A percentile compares a stretch with the other conserved stretches of the same genome.
phyloP scores from a whole-genome alignment of 2,329 filamentous ascomycete species.

The Alternaria sp. region DNA sequence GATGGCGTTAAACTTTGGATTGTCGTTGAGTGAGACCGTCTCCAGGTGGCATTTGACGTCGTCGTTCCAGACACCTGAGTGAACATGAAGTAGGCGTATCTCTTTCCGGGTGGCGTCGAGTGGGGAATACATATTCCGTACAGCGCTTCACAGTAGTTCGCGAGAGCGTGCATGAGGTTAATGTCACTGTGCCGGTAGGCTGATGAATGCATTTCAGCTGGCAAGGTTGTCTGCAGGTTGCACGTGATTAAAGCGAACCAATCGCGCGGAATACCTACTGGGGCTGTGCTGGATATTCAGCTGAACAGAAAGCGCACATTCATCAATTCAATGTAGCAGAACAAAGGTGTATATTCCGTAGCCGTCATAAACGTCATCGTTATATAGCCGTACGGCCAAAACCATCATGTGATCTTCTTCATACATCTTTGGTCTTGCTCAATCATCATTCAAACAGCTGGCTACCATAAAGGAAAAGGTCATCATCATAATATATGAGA shows the following conservation, averaged over 20 bases:
- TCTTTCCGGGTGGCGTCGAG: conserved; percentile 5
- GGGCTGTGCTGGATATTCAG: background rate
- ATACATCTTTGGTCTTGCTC: conserved; percentile 26
- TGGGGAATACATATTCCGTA: background rate
- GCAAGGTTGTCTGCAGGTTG: background rate
- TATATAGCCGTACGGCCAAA: conserved; percentile 22
- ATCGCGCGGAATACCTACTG: background rate
- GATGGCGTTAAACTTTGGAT: conserved; percentile 5
- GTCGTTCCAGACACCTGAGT: background rate
- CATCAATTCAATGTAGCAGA: background rate
- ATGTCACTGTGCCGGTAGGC: background rate
- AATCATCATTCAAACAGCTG: conserved; percentile 8
- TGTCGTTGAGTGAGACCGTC: conserved; percentile 6
- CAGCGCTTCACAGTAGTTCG: background rate
- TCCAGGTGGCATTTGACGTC: background rate
- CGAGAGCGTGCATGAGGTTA: background rate
- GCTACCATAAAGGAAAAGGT: background rate
- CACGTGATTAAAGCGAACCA: background rate
- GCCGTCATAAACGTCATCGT: conserved; percentile 19
- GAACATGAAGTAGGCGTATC: conserved; percentile 10
- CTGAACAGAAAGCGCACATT: background rate
- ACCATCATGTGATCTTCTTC: conserved; percentile 9
- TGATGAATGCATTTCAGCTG: background rate
- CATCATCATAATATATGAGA: conserved; percentile 2
- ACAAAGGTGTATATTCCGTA: conserved; percentile 18